Percentiles rank a stretch among this genome's conserved stretches.
These are phyloP conservation scores for Calonectria multiphialidica DNA, from an alignment of 2,329 filamentous ascomycete genomes.

Conservation along the genomic window DNA sequence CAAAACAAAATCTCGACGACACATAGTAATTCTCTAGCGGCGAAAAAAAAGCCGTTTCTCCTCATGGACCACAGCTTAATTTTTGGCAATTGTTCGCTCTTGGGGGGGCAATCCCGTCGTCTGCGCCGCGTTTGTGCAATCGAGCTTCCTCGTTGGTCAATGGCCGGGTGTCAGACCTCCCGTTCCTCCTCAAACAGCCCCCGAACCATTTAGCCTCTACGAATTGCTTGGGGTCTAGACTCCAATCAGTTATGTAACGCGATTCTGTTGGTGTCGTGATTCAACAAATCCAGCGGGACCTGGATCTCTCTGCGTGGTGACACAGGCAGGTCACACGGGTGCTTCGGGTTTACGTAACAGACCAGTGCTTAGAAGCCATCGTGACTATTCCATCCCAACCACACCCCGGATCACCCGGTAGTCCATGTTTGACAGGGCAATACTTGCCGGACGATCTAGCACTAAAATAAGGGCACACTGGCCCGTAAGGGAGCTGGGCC, in stretches of 20 bases:
- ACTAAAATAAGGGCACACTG: not conserved
- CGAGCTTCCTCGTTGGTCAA: conserved; percentile 23
- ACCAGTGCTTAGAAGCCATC: not conserved
- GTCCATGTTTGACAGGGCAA: not conserved
- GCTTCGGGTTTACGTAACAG: conserved; percentile 3
- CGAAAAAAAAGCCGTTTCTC: not conserved
- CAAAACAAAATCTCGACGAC: conserved; percentile 12
- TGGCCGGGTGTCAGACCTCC: not conserved
- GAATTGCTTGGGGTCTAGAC: conserved; percentile 28
- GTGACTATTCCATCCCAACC: conserved; percentile 1
- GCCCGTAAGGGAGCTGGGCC: not conserved
- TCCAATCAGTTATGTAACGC: not conserved
- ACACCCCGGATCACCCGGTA: conserved; percentile 5
- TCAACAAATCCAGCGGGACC: not conserved
- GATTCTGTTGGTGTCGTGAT: not conserved
- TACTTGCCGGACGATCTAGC: not conserved
- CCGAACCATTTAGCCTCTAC: conserved; percentile 17
- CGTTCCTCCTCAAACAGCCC: not conserved
- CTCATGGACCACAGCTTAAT: conserved; percentile 1
- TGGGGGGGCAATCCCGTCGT: not conserved
- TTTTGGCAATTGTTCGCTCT: not conserved
- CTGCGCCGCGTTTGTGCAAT: not conserved
- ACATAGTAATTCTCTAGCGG: conserved; percentile 18
- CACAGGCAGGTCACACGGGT: conserved; percentile 2
- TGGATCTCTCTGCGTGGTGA: not conserved